Percentiles rank a stretch among this genome's conserved stretches.
Conservation (phyloP, 768 basidiomycete species). For the Grammothele lineata region DNA sequence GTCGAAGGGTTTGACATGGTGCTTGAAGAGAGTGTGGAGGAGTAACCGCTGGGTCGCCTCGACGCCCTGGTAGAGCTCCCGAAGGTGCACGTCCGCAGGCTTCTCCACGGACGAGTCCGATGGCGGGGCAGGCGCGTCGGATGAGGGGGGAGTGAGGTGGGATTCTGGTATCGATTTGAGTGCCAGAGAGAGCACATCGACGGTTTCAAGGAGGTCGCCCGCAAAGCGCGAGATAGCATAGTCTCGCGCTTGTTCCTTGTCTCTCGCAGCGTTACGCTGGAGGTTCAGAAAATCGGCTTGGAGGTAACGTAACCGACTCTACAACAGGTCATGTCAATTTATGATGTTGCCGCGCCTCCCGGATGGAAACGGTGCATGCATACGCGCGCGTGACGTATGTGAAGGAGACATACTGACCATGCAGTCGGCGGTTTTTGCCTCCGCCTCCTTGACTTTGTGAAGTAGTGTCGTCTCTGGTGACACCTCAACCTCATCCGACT, state of each 20-base stretch:
- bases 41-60: conserved; percentile 89
- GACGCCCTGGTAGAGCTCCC: conserved; percentile 81
- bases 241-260: conserved; percentile 89
- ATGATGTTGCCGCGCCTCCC: neutral
- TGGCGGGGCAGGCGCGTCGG: conserved; percentile 28
- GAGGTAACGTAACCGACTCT: conserved; percentile 88
- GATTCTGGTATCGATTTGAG: conserved; percentile 72
- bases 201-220: conserved; percentile 80
- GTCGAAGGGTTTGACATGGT: conserved; percentile 89
- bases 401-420: no score
- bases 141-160: conserved; percentile 23
- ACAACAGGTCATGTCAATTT: conserved; percentile 1
- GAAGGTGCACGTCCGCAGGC: conserved; percentile 52
- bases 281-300: conserved; percentile 96
- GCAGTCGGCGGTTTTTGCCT: conserved; percentile 77
- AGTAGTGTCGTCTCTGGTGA: conserved; percentile 31
- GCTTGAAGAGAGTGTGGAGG: conserved; percentile 85
- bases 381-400: conserved; percentile 26
- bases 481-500: conserved; percentile 21
- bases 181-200: conserved; percentile 85
- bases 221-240: conserved; percentile 94
- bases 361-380: neutral
- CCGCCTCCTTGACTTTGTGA: conserved; percentile 72
- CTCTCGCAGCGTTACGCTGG: conserved; percentile 85
- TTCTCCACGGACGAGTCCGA: conserved; percentile 36